Evolutionary conservation across 371 early-diverging fungal genomes (phyloP).

Genomic region (Lichtheimia corymbifera): DNA sequence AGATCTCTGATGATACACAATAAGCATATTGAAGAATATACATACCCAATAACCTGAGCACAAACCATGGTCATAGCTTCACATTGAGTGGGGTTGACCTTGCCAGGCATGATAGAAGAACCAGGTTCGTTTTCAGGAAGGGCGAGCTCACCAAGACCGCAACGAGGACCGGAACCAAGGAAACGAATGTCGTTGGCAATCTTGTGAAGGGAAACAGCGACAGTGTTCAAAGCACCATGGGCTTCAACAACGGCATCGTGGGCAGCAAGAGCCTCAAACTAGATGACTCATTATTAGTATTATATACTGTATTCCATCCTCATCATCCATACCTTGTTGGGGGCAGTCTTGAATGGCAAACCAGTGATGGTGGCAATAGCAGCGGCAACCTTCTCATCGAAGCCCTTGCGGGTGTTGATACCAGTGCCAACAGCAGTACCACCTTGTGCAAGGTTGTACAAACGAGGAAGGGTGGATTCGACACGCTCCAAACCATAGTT

Average conservation of each 20-base stretch:
- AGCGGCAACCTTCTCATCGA: conserved; percentile 83
- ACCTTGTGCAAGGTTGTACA: conserved; percentile 91
- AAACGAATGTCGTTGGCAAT: conserved; percentile 96
- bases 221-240: conserved; percentile 87
- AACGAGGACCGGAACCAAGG: conserved; percentile 94
- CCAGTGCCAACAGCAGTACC: conserved; percentile 98
- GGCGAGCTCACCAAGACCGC: conserved; percentile 91
- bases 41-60: conserved; percentile 90
- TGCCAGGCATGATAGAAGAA: conserved; percentile 98
- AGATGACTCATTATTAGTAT: conserved; percentile 4
- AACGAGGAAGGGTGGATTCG: conserved; percentile 73
- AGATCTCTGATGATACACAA: too few species aligned
- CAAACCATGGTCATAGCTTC: conserved; percentile 99
- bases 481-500: conserved; percentile 85
- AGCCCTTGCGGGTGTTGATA: conserved; percentile 89
- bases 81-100: conserved; percentile 96
- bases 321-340: conserved; percentile 74
- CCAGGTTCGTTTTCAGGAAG: conserved; percentile 98
- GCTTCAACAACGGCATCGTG: conserved; percentile 97
- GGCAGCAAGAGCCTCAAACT: conserved; percentile 95
- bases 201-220: conserved; percentile 96
- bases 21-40: neutral
- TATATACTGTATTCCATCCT: neutral
- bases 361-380: conserved; percentile 80
- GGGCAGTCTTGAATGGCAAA: conserved; percentile 87